These are phyloP conservation scores for Trametes cinnabarina DNA, from an alignment of 768 basidiomycete species.

Conservation along the genomic window DNA sequence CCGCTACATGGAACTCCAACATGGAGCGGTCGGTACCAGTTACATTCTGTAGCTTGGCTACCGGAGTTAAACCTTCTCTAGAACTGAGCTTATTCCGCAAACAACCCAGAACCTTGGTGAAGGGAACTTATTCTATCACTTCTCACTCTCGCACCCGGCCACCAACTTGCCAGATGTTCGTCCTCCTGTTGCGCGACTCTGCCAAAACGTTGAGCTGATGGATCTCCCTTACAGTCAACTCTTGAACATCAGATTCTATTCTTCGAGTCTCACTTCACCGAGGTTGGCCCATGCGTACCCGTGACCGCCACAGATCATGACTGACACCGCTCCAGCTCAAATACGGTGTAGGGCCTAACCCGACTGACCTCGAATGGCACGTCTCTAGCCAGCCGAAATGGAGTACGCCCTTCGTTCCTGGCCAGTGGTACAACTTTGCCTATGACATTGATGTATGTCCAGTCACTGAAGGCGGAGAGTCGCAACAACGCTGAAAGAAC, in stretches of 20 bases:
- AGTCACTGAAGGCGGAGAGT: too few relatives aligned
- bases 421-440: conserved; percentile 64
- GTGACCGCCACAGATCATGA: too few relatives aligned
- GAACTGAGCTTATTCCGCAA: conserved; percentile 36
- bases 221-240: conserved; percentile 37
- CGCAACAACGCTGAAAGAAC: background rate
- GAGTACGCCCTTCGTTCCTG: conserved; percentile 49
- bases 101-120: conserved; percentile 54
- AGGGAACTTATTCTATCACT: conserved; percentile 62
- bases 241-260: conserved; percentile 61
- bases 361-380: conserved; percentile 54
- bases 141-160: conserved; percentile 48
- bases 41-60: too few relatives aligned
- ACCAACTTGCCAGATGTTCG: conserved; percentile 52
- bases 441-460: conserved; percentile 61
- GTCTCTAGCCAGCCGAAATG: conserved; percentile 45
- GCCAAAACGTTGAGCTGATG: background rate
- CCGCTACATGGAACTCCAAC: conserved; percentile 55
- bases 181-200: background rate
- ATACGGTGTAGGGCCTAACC: conserved; percentile 51
- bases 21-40: conserved; percentile 34
- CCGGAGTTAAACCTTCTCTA: background rate
- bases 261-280: conserved; percentile 65
- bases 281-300: conserved; percentile 33
- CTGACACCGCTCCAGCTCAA: conserved; percentile 40